Evolutionary conservation across 257 asterid genomes (phyloP).

Genomic region (Verbascum thapsus): DNA sequence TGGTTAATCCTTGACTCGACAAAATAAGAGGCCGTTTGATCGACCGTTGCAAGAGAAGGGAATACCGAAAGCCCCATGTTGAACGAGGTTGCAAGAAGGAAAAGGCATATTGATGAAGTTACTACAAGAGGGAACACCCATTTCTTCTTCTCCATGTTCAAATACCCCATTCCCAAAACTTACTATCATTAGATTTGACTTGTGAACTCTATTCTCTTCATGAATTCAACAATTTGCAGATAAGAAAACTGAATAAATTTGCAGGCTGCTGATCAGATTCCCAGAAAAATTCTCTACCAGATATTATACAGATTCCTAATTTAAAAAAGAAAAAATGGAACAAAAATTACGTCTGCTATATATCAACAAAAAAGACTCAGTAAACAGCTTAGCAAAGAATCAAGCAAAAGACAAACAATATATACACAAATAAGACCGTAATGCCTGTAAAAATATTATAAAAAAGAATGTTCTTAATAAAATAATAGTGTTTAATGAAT

Average conservation of each 20-base stretch:
- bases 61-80: slow-evolving; percentile 47
- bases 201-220: slow-evolving; percentile 8
- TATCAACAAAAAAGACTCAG: slow-evolving; percentile 22
- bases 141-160: slow-evolving; percentile 52
- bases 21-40: slow-evolving; percentile 35
- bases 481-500: neutral
- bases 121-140: slow-evolving; percentile 52
- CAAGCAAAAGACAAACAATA: slow-evolving; percentile 13
- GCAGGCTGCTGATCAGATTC: slow-evolving; percentile 22
- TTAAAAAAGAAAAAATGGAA: neutral
- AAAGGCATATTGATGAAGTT: slow-evolving; percentile 39
- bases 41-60: slow-evolving; percentile 30
- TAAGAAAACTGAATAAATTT: neutral
- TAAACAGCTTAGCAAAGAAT: slow-evolving; percentile 14
- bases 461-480: neutral
- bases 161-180: slow-evolving; percentile 42
- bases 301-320: slow-evolving; percentile 12
- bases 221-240: neutral
- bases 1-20: slow-evolving; percentile 40
- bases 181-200: slow-evolving; percentile 20
- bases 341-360: neutral
- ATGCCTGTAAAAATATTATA: neutral
- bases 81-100: slow-evolving; percentile 44
- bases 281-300: neutral
- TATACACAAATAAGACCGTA: neutral